A percentile compares a stretch with the other conserved stretches of the same genome.
These are phyloP conservation scores for Centaurea solstitialis DNA, from an alignment of 129 eudicot species.

Conservation along the genomic window DNA sequence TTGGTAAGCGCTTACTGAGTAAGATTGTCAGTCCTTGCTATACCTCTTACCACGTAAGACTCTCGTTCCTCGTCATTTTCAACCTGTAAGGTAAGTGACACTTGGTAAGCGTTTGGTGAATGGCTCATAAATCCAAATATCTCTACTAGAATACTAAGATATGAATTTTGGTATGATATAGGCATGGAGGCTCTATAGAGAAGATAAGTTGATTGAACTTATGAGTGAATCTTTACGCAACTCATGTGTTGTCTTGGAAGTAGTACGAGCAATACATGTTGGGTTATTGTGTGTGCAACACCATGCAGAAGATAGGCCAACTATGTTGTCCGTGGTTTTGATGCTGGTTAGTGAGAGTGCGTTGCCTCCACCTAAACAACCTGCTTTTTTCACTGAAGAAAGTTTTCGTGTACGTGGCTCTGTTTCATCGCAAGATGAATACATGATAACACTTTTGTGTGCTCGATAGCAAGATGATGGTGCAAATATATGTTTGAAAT, in stretches of 20 bases:
- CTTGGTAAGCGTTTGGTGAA: no score
- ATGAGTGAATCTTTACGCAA: background rate
- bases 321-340: slow-evolving; percentile 28
- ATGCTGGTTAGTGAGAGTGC: slow-evolving; percentile 27
- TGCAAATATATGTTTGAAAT: no score
- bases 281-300: slow-evolving; percentile 41
- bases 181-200: slow-evolving; percentile 31
- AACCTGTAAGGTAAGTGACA: no score
- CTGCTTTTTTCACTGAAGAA: slow-evolving; percentile 28
- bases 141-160: background rate
- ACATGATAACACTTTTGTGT: background rate
- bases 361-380: slow-evolving; percentile 30
- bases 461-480: background rate
- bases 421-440: background rate
- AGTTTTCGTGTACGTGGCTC: background rate
- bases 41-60: no score
- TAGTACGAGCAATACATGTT: slow-evolving; percentile 25
- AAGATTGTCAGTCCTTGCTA: no score
- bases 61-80: no score
- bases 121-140: background rate
- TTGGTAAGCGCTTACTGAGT: no score
- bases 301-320: slow-evolving; percentile 33
- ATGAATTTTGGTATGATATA: background rate
- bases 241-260: slow-evolving; percentile 11
- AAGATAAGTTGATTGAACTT: slow-evolving; percentile 3